Evolutionary conservation across 768 basidiomycete species (phyloP).

Genomic region (Tylopilus rubrobrunneus): DNA sequence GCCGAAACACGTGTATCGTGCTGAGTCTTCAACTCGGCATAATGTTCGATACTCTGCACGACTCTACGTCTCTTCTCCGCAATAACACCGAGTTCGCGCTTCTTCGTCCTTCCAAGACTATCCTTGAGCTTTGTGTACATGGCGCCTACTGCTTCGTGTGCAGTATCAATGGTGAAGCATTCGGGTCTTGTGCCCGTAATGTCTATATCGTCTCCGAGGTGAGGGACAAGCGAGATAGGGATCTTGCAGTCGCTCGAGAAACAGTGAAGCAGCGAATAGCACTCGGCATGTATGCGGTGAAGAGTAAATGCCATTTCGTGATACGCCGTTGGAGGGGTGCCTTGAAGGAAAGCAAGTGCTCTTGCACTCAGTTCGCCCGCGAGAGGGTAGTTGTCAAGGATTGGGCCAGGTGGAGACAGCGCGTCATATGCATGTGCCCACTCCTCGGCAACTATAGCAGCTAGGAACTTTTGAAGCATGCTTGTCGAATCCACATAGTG

Average conservation of each 20-base stretch:
- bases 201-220: conserved; percentile 74
- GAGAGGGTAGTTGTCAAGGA: conserved; percentile 55
- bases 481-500: conserved; percentile 85
- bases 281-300: conserved; percentile 75
- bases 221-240: conserved; percentile 72
- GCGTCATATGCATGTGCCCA: conserved; percentile 69
- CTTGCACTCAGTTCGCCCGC: conserved; percentile 66
- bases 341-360: conserved; percentile 72
- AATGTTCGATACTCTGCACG: conserved; percentile 69
- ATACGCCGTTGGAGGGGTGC: conserved; percentile 71
- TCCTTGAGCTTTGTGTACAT: conserved; percentile 76
- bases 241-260: conserved; percentile 89
- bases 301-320: conserved; percentile 88
- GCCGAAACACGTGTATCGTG: conserved; percentile 87
- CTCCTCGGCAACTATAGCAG: conserved; percentile 86
- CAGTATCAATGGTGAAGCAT: conserved; percentile 77
- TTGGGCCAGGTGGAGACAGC: conserved; percentile 32
- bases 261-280: conserved; percentile 71
- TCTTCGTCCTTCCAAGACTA: conserved; percentile 72
- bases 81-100: conserved; percentile 67
- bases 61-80: conserved; percentile 73
- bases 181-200: conserved; percentile 59
- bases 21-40: conserved; percentile 75
- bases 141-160: conserved; percentile 61
- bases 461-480: conserved; percentile 85